A percentile compares a stretch with the other conserved stretches of the same genome.
Conservation (phyloP, 78 protist species). For the Protostelium mycophagum region DNA sequence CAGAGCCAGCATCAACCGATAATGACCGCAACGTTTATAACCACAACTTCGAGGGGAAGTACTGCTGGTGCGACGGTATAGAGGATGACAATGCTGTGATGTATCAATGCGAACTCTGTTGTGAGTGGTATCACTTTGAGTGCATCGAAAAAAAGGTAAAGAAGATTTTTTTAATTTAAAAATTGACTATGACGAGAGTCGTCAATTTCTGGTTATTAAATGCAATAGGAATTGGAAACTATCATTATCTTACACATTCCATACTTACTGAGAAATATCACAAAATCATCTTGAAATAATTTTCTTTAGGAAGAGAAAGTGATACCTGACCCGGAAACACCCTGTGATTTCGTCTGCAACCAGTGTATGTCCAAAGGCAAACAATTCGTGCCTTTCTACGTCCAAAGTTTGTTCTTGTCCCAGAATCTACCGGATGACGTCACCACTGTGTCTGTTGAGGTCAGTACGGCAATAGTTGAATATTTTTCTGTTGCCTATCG, state of each 20-base stretch:
- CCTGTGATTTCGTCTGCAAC: not conserved
- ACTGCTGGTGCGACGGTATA: constrained; percentile 45
- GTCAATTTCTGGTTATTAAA: not conserved
- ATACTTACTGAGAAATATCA: constrained; percentile 7
- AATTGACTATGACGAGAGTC: not conserved
- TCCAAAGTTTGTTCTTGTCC: not conserved
- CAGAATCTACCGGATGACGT: constrained; percentile 4
- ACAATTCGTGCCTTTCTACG: not conserved
- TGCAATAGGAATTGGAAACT: not conserved
- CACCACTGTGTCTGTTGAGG: constrained; percentile 7
- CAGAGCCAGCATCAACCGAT: constrained; percentile 6
- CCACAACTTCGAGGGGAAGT: constrained; percentile 46
- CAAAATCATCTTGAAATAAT: constrained; percentile 21
- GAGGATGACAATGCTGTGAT: constrained; percentile 38
- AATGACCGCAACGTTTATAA: constrained; percentile 36
- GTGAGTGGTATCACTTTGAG: constrained; percentile 49
- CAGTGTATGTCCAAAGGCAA: not conserved
- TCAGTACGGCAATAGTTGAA: not conserved
- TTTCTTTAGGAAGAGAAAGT: not conserved
- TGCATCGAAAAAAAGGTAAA: constrained; percentile 16
- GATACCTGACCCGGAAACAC: not conserved
- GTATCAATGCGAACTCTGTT: constrained; percentile 50
- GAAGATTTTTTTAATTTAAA: constrained; percentile 52
- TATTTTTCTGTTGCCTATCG: too few relatives aligned
- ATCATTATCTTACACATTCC: not conserved